phyloP scores from a whole-genome alignment of 2,329 filamentous ascomycete genomes.

The Dothistroma septosporum region DNA sequence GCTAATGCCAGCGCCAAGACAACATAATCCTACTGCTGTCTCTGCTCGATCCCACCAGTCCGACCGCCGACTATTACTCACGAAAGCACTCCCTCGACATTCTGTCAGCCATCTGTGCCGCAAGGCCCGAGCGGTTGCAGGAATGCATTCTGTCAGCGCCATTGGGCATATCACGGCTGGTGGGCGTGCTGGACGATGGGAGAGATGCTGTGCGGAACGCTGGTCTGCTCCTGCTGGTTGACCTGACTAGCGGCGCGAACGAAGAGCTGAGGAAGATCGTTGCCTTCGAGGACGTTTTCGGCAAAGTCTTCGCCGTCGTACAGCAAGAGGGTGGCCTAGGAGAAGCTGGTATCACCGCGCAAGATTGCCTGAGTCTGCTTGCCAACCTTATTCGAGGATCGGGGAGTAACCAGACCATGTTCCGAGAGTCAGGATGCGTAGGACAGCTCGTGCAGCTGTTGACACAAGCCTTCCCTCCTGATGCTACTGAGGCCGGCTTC shows the following conservation, averaged over 20 bases:
- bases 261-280: slow-evolving; percentile 90
- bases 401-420: slow-evolving; percentile 86
- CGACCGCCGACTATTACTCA: slow-evolving; percentile 61
- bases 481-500: slow-evolving; percentile 23
- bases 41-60: slow-evolving; percentile 80
- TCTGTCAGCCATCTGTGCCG: slow-evolving; percentile 76
- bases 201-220: slow-evolving; percentile 85
- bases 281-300: slow-evolving; percentile 91
- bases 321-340: slow-evolving; percentile 73
- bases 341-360: slow-evolving; percentile 80
- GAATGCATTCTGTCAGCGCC: slow-evolving; percentile 90
- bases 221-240: slow-evolving; percentile 78
- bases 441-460: slow-evolving; percentile 64
- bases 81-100: slow-evolving; percentile 88
- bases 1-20: slow-evolving; percentile 70
- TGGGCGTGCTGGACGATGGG: slow-evolving; percentile 75
- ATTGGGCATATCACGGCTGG: slow-evolving; percentile 79
- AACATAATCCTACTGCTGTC: slow-evolving; percentile 89
- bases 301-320: slow-evolving; percentile 78
- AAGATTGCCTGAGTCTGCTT: slow-evolving; percentile 87
- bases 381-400: slow-evolving; percentile 87
- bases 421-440: slow-evolving; percentile 84
- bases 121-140: slow-evolving; percentile 85
- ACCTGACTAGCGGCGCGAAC: slow-evolving; percentile 74
- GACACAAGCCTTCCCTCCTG: slow-evolving; percentile 51